phyloP scores from a whole-genome alignment of 2,329 filamentous ascomycete genomes.

The Colletotrichum navitas region DNA sequence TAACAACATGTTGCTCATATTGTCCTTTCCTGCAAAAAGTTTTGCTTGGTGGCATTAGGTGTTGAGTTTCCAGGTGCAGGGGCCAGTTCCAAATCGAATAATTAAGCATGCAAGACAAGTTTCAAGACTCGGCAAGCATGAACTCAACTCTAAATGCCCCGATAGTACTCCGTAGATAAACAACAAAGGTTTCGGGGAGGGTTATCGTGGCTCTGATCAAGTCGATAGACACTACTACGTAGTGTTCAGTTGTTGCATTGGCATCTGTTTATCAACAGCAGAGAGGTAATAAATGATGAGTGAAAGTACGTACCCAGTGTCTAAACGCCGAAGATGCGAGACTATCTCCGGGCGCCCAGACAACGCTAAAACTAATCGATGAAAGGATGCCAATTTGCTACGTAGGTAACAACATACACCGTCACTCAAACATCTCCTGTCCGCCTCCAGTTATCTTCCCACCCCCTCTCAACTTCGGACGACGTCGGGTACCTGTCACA shows the following conservation, averaged over 20 bases:
- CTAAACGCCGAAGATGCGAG: slow-evolving; percentile 18
- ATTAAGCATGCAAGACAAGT: background rate
- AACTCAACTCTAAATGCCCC: background rate
- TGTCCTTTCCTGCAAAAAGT: background rate
- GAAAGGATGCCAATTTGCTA: slow-evolving; percentile 3
- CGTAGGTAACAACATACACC: background rate
- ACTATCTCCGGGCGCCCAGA: slow-evolving; percentile 18
- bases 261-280: too few relatives aligned
- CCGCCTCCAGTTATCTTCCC: background rate
- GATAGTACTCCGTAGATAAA: too few relatives aligned
- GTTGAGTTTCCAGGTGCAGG: background rate
- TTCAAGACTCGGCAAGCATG: background rate
- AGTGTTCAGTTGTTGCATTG: background rate
- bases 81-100: background rate
- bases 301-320: background rate
- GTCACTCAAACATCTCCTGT: slow-evolving; percentile 11
- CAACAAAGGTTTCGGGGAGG: background rate
- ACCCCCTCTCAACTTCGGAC: slow-evolving; percentile 20
- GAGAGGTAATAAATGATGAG: background rate
- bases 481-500: slow-evolving; percentile 13
- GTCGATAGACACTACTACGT: background rate
- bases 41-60: background rate
- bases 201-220: background rate
- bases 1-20: background rate
- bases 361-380: slow-evolving; percentile 1